Evolutionary conservation across 2,329 filamentous ascomycete genomes (phyloP).

Genomic region (Penicillium crustosum): DNA sequence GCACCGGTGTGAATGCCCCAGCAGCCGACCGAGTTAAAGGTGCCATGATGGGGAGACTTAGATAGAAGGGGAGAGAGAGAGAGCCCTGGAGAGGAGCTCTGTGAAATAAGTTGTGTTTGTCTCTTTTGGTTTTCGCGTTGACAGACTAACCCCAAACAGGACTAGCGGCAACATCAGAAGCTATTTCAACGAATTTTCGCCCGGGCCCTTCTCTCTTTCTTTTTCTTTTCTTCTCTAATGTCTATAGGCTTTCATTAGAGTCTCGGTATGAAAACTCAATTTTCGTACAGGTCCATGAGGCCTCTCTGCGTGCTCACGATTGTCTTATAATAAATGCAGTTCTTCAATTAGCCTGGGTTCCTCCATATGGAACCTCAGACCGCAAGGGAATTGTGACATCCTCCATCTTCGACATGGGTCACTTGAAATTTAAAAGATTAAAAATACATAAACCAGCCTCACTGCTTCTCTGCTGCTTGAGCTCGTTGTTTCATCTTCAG

Average conservation of each 20-base stretch:
- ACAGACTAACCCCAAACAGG: constrained; percentile 32
- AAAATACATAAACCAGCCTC: constrained; percentile 1
- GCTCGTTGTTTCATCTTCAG: constrained; percentile 81
- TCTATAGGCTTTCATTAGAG: constrained; percentile 95
- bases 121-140: constrained; percentile 37
- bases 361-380: constrained; percentile 57
- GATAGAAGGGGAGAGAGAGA: constrained; percentile 26
- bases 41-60: constrained; percentile 35
- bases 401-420: constrained; percentile 6
- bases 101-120: constrained; percentile 29
- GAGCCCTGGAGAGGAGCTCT: constrained; percentile 11
- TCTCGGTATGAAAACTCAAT: constrained; percentile 95
- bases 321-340: constrained; percentile 80
- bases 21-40: constrained; percentile 38
- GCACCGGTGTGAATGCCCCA: constrained; percentile 20
- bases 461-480: constrained; percentile 31
- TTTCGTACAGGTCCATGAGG: constrained; percentile 84
- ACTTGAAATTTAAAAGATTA: neutral
- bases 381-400: constrained; percentile 49
- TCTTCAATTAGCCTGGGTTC: constrained; percentile 68
- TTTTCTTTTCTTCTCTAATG: constrained; percentile 56
- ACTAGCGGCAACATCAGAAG: constrained; percentile 37
- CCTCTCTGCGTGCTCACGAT: constrained; percentile 97
- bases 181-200: constrained; percentile 30
- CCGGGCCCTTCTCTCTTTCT: constrained; percentile 43